Evolutionary conservation across 805 yeast species (phyloP).

Genomic region (Kluyveromyces wickerhamii): DNA sequence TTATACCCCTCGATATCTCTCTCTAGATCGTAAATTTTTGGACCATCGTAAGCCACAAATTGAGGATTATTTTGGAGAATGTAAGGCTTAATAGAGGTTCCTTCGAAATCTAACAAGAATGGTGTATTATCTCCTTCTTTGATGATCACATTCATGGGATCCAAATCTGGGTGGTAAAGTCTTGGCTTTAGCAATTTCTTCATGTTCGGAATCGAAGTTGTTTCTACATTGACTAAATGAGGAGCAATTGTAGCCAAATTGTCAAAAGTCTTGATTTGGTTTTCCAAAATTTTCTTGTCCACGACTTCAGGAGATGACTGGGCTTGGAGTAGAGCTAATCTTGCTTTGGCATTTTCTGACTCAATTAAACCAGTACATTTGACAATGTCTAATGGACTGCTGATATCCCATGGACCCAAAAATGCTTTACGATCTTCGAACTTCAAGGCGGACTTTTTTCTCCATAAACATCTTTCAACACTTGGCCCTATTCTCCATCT

Average conservation of each 20-base stretch:
- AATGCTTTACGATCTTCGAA: constrained; percentile 40
- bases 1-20: constrained; percentile 69
- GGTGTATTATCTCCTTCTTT: constrained; percentile 33
- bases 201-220: constrained; percentile 53
- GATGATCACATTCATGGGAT: constrained; percentile 77
- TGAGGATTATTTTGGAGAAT: constrained; percentile 70
- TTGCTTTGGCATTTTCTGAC: constrained; percentile 47
- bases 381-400: constrained; percentile 54
- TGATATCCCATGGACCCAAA: constrained; percentile 70
- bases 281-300: constrained; percentile 38
- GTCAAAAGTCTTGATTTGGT: constrained; percentile 54
- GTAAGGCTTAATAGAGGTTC: constrained; percentile 72
- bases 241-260: constrained; percentile 51
- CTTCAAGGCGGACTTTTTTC: constrained; percentile 49
- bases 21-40: constrained; percentile 67
- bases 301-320: constrained; percentile 39
- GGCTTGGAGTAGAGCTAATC: constrained; percentile 47
- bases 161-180: constrained; percentile 73
- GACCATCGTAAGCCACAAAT: constrained; percentile 82
- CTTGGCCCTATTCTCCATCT: constrained; percentile 93
- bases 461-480: constrained; percentile 70
- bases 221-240: constrained; percentile 44
- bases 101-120: constrained; percentile 76
- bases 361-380: constrained; percentile 59
- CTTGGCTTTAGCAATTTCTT: constrained; percentile 63